Conservation (phyloP, 441 rosid genomes). For the Corymbia citriodora region DNA sequence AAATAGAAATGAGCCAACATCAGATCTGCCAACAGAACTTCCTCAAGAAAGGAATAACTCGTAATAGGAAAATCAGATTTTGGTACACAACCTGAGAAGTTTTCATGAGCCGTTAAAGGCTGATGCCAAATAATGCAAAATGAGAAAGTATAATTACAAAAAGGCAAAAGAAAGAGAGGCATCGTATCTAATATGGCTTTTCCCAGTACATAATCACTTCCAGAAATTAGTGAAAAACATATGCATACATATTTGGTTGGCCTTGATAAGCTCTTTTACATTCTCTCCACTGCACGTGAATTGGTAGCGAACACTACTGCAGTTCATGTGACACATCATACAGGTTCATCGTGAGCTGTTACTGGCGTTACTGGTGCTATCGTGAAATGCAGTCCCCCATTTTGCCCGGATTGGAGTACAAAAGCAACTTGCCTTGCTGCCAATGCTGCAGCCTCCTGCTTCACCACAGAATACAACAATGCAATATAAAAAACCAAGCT, state of each 20-base stretch:
- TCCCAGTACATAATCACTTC: not conserved
- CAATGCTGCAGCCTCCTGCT: constrained; percentile 85
- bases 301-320: not conserved
- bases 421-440: constrained; percentile 86
- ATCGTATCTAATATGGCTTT: not conserved
- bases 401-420: constrained; percentile 81
- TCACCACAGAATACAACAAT: not conserved
- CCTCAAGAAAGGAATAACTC: not conserved
- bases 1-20: not conserved
- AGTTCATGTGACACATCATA: constrained; percentile 3
- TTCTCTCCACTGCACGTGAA: not conserved
- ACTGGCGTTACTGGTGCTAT: constrained; percentile 46
- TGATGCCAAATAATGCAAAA: not conserved
- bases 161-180: not conserved
- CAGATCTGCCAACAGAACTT: not conserved
- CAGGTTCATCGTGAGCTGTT: constrained; percentile 40
- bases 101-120: not conserved
- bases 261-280: not conserved
- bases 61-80: not conserved
- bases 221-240: not conserved
- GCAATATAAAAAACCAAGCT: not conserved
- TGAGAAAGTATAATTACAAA: not conserved
- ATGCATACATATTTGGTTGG: not conserved
- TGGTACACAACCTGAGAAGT: not conserved
- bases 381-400: constrained; percentile 68